Conservation (phyloP, 257 asterid species). For the Primulina eburnea region DNA sequence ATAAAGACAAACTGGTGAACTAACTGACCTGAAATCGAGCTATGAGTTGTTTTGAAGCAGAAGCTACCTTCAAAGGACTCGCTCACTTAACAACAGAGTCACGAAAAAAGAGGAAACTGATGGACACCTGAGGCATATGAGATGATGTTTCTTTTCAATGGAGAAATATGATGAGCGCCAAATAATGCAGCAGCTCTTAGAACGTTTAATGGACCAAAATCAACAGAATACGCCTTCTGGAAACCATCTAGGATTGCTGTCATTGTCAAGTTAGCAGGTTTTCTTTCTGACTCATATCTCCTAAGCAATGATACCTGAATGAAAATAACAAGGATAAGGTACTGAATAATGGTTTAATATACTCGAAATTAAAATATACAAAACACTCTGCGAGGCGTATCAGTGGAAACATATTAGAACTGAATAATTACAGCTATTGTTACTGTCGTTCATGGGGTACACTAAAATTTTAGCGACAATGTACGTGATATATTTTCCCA, state of each 20-base stretch:
- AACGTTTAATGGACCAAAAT: constrained; percentile 73
- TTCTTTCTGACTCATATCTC: constrained; percentile 84
- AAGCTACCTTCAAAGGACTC: not conserved
- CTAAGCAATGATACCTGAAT: constrained; percentile 63
- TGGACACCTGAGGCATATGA: constrained; percentile 82
- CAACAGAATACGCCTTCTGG: constrained; percentile 89
- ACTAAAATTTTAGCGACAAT: no score
- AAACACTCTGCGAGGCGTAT: no score
- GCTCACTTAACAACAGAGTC: constrained; percentile 18
- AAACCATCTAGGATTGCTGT: constrained; percentile 89
- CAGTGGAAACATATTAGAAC: no score
- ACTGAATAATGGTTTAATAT: no score
- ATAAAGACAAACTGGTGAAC: no score
- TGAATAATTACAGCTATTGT: no score
- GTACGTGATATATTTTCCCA: no score
- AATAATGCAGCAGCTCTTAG: constrained; percentile 87
- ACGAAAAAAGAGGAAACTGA: constrained; percentile 63
- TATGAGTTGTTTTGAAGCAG: not conserved
- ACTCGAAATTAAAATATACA: no score
- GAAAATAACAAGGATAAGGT: not conserved
- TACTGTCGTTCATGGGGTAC: not conserved
- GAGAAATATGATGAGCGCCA: constrained; percentile 73
- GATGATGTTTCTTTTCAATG: constrained; percentile 69
- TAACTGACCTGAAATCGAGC: not conserved
- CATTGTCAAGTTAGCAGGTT: constrained; percentile 69